phyloP scores from a whole-genome alignment of 495 filamentous ascomycete species.

The Annulohypoxylon bovei region DNA sequence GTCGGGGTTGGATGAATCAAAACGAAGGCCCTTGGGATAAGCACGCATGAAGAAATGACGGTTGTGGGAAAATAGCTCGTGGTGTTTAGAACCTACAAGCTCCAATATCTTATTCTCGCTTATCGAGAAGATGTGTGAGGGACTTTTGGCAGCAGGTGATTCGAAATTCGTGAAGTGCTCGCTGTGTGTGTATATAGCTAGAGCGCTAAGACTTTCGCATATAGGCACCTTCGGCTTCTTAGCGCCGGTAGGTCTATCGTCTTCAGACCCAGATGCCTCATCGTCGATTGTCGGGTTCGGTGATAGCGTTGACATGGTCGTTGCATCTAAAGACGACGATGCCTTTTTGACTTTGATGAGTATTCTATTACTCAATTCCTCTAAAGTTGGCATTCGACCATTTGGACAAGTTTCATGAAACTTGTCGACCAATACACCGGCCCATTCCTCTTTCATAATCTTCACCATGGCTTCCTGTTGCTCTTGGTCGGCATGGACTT shows the following conservation, averaged over 20 bases:
- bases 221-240: conserved; percentile 67
- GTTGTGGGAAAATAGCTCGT: conserved; percentile 82
- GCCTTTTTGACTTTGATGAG: conserved; percentile 89
- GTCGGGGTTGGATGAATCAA: conserved; percentile 87
- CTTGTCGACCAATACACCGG: conserved; percentile 72
- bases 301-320: conserved; percentile 39
- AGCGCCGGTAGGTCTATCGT: conserved; percentile 45
- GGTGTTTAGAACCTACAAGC: conserved; percentile 61
- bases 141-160: conserved; percentile 63
- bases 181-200: conserved; percentile 87
- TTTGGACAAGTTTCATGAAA: conserved; percentile 55
- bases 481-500: conserved; percentile 81
- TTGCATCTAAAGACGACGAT: conserved; percentile 49
- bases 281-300: conserved; percentile 45
- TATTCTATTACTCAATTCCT: conserved; percentile 80
- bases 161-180: conserved; percentile 78
- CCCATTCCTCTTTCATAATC: conserved; percentile 91
- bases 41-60: conserved; percentile 85
- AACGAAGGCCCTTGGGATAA: conserved; percentile 81
- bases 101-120: conserved; percentile 77
- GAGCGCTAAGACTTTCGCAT: conserved; percentile 71
- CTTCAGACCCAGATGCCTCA: conserved; percentile 44
- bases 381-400: conserved; percentile 72
- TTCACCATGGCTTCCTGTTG: conserved; percentile 92
- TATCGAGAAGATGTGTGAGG: conserved; percentile 86